phyloP scores from a whole-genome alignment of 176 grass and related monocot genomes.

The Bonia amplexicaulis region DNA sequence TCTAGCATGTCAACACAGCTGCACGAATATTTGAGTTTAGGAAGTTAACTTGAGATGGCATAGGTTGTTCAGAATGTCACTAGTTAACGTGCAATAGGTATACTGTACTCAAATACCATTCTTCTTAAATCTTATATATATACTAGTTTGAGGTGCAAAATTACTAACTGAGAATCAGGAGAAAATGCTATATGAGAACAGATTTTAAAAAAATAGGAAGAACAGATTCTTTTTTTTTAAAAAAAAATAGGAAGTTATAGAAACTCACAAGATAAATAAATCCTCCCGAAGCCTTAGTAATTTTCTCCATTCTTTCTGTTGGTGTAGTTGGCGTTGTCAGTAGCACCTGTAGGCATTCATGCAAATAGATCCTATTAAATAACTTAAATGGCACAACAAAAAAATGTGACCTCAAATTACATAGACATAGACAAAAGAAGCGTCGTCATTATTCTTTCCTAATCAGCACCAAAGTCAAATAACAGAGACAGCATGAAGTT shows the following conservation, averaged over 20 bases:
- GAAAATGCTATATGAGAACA: not conserved
- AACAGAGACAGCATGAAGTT: not conserved
- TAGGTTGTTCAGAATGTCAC: not conserved
- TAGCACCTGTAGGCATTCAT: slow-evolving; percentile 63
- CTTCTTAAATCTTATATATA: slow-evolving; percentile 14
- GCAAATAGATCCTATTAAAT: slow-evolving; percentile 1
- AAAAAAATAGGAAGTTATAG: not conserved
- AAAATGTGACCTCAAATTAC: not conserved
- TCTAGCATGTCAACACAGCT: not conserved
- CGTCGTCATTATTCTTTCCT: not conserved
- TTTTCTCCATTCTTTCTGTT: slow-evolving; percentile 91
- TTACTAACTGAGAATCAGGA: not conserved
- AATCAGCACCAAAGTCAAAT: not conserved
- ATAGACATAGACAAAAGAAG: slow-evolving; percentile 6
- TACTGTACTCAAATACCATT: not conserved
- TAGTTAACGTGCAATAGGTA: not conserved
- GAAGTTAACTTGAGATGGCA: not conserved
- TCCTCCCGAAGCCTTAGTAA: slow-evolving; percentile 83
- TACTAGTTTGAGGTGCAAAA: not conserved
- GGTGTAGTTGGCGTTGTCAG: slow-evolving; percentile 98
- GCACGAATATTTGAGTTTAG: not conserved
- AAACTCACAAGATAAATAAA: slow-evolving; percentile 90
- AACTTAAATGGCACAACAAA: slow-evolving; percentile 8
- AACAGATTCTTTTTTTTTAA: too few species aligned
- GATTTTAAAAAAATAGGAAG: not conserved